Base-by-base conservation (phyloP, 306 rosid species). In the Prunus mongolica region DNA sequence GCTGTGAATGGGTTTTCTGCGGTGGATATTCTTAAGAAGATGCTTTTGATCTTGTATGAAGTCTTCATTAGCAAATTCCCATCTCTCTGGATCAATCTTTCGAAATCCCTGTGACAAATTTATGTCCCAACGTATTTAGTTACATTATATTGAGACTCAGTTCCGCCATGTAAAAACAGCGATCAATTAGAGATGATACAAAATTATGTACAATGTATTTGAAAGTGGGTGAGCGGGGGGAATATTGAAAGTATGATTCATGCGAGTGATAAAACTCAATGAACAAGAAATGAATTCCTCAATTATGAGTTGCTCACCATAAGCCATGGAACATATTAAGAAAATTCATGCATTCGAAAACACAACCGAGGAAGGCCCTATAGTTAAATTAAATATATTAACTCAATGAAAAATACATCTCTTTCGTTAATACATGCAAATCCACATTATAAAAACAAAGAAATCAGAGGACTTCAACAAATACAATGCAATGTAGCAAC, bases 31-130 rank as follows among this genome's bases (percentile, higher is more conserved):
- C 80, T 92, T 92, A 74, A 96, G 99, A 61, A 91, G 96, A 83
- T 96, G 90, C 86, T 96, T 92, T 80, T 92, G 90, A 80, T 88
- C 99, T 89, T 92, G 93, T 45, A 88, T 50, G 64, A 96, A 96
- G 1, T 89, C 99, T 56, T 96, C 99, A 83, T 96, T 96, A n/a
- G 88, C 90, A 85, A 96, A 96, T 76, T 92, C 98, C 99, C 99
- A 96, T 66, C 80, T 86, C 83, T 92, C 98, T 76, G 98, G 88
- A 84, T 96, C 96, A 70, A 84, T 86, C 91, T 96, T 96, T 12
- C 91, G 91, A 79, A 96, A 96, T 46, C 98, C 98, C 98, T 93
- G 93, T 66, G 69, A 78, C 79, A 52, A 76, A 65, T 75, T 44
- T 20, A 62, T 41, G 72, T n/a, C 15, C 22, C 19, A 75, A 58